A percentile compares a stretch with the other conserved stretches of the same genome.
Evolutionary conservation across 208 protist species (phyloP).

Genomic region (Acanthamoeba culbertsoni): DNA sequence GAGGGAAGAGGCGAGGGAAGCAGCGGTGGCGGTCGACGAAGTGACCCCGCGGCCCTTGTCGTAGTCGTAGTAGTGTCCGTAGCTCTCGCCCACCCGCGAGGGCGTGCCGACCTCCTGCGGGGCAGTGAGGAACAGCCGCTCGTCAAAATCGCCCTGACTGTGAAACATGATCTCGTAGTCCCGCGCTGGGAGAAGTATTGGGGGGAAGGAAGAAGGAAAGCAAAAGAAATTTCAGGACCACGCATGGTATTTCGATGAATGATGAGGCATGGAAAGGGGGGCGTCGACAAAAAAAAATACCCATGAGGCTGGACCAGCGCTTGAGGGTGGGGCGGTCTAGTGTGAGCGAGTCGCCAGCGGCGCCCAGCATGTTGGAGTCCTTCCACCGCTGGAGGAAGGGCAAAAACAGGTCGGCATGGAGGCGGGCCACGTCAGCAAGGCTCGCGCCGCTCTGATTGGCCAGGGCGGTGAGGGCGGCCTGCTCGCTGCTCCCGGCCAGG

Average conservation of each 20-base stretch:
- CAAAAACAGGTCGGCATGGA: neutral
- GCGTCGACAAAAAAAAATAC: neutral
- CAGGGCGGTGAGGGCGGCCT: neutral
- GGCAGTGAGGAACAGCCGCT: neutral
- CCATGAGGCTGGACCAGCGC: neutral
- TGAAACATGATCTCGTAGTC: slow-evolving; percentile 47
- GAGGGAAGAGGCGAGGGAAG: neutral
- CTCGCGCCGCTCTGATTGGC: neutral
- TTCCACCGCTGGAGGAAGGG: neutral
- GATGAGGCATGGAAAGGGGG: neutral
- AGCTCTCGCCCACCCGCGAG: neutral
- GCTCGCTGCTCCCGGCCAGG: neutral
- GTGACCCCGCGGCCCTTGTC: neutral
- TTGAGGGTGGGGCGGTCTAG: neutral
- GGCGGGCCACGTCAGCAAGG: neutral
- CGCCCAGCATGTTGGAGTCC: neutral
- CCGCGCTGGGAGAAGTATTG: no score
- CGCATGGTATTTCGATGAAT: no score
- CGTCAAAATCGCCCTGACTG: slow-evolving; percentile 25
- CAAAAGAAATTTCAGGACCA: neutral
- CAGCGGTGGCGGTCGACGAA: neutral
- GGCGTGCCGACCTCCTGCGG: slow-evolving; percentile 14
- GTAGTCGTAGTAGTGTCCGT: slow-evolving; percentile 39
- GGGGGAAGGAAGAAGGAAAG: neutral
- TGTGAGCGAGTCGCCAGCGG: neutral